Evolutionary conservation across 129 eudicot species (phyloP).

Genomic region (Logfia minima): DNA sequence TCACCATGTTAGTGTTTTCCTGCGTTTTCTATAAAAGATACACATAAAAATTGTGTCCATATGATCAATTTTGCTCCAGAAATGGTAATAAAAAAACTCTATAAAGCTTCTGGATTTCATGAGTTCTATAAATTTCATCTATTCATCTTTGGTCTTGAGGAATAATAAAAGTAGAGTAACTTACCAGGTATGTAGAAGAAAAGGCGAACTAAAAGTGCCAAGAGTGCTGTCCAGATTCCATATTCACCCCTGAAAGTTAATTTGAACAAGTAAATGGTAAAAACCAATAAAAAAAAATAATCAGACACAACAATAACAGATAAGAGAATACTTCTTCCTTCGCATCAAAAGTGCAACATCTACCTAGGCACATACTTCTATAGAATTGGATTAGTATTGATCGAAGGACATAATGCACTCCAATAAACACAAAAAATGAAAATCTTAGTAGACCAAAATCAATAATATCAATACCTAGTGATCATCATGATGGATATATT

Average conservation of each 20-base stretch:
- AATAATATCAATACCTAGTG: not conserved
- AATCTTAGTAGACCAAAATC: slow-evolving; percentile 15
- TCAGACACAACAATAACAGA: not conserved
- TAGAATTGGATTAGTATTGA: slow-evolving; percentile 2
- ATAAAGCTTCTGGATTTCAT: slow-evolving; percentile 18
- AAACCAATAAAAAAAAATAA: not conserved
- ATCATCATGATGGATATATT: not conserved
- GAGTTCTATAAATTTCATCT: not conserved
- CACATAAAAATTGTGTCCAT: not conserved
- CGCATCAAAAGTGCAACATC: slow-evolving; percentile 1
- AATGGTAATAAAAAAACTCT: not conserved
- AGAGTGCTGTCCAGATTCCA: slow-evolving; percentile 90
- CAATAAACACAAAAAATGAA: not conserved
- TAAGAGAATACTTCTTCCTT: not conserved
- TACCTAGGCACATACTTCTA: slow-evolving; percentile 12
- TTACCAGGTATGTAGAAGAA: slow-evolving; percentile 86
- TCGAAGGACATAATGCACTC: slow-evolving; percentile 16
- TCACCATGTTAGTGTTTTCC: not conserved
- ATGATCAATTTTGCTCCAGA: not conserved
- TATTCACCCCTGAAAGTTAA: slow-evolving; percentile 78
- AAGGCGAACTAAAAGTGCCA: slow-evolving; percentile 87
- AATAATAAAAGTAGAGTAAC: slow-evolving; percentile 13
- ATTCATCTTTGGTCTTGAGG: not conserved
- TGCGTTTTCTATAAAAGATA: not conserved
- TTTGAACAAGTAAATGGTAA: slow-evolving; percentile 13